Base-by-base conservation (phyloP, 768 basidiomycete genomes). In the Tephrocybe sp. region DNA sequence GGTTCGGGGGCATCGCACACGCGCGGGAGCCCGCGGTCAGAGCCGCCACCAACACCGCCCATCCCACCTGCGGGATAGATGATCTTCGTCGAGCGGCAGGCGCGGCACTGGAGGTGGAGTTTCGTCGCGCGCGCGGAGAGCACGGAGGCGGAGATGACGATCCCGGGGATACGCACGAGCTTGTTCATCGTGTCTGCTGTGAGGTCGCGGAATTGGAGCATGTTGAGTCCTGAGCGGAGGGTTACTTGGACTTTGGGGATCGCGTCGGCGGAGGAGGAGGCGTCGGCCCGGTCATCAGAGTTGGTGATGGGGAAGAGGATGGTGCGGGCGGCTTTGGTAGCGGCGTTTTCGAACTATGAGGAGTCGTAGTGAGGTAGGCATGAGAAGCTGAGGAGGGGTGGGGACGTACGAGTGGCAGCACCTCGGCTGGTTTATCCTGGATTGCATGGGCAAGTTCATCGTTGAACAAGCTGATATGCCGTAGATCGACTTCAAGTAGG, bases 61-160 rank as follows among this genome's bases (percentile, higher is more conserved):
- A 94, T 68, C 10, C 91, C 91, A 39, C 83, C 81, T 17, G 80
- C 71, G 7, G 93, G 92, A 54, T 86, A 82, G 34, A 98, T 78
- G 0, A 79, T 79, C 66, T 90, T 93, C 8, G 84, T 81, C 3
- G 85, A 83, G 30, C 90, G 80, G 66, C 97, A 99, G 1, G 86
- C 84, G 51, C 93, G 91, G 68, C 97, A 99, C 68, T 94, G 93
- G 15, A 99, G 78, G 60, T 91, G 87, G 4, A 99, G 79, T 57
- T 88, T 91, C 18, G 93, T 94, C 9, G 97, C 93, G 38, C 96
- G 86, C 1, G 96, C 91, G 0, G 93, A 91, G 18, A 98, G 80
- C 15, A 93, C 87, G 9, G 94, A 96, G 0, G 97, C 92, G 26
- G 95, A 95, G 65, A 98, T 98, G 65, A 98, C 94, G 61, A 99